These are phyloP conservation scores for Abelmoschus esculentus DNA, from an alignment of 345 rosid species.

Conservation along the genomic window DNA sequence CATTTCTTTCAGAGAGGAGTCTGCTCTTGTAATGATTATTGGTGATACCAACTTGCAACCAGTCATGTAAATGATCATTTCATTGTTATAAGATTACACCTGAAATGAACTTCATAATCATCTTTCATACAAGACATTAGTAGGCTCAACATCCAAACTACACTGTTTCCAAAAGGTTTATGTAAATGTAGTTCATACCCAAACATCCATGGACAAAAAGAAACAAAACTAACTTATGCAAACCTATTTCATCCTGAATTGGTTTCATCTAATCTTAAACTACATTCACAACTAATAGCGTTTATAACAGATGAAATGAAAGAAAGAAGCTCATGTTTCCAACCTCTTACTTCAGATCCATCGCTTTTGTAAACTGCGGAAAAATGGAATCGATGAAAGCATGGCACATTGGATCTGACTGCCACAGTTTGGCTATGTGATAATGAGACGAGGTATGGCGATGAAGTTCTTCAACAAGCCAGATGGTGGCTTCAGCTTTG, in stretches of 20 bases:
- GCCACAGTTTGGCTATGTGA: conserved; percentile 63
- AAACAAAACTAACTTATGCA: not conserved
- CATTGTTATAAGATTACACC: not conserved
- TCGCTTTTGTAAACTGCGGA: conserved; percentile 18
- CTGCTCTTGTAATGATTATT: conserved; percentile 16
- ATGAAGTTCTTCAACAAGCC: conserved; percentile 82
- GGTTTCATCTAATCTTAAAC: not conserved
- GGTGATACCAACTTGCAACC: not conserved
- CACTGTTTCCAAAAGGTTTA: not conserved
- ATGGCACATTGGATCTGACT: conserved; percentile 46
- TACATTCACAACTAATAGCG: not conserved
- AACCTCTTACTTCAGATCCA: not conserved
- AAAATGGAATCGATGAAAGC: conserved; percentile 48
- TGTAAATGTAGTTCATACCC: not conserved
- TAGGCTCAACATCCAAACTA: not conserved
- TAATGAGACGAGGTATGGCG: conserved; percentile 53
- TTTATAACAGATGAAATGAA: not conserved
- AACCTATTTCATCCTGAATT: not conserved
- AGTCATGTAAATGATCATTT: not conserved
- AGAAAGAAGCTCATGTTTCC: not conserved
- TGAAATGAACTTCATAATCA: not conserved
- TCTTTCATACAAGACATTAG: not conserved
- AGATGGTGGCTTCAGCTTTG: conserved; percentile 79
- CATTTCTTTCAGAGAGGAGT: conserved; percentile 9
- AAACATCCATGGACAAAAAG: not conserved